These are phyloP conservation scores for Zymoseptoria tritici DNA, from an alignment of 2,329 filamentous ascomycete species.

Conservation along the genomic window DNA sequence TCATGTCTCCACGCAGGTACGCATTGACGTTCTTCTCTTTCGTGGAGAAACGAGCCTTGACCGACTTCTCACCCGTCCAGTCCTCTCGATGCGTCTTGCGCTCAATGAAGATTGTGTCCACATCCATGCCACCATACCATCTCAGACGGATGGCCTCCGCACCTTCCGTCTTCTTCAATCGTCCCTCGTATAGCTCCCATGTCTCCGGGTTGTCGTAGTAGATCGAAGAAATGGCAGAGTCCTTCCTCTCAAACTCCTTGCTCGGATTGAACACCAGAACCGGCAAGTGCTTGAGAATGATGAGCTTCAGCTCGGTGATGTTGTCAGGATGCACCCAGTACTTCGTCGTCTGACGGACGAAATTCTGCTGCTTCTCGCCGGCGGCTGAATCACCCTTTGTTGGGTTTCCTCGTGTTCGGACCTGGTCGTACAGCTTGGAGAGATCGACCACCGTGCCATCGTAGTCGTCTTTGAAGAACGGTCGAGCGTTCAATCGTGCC, in stretches of 20 bases:
- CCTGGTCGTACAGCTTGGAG: constrained; percentile 89
- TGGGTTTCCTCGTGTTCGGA: constrained; percentile 86
- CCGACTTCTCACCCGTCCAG: constrained; percentile 98
- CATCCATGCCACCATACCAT: constrained; percentile 97
- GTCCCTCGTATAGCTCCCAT: constrained; percentile 90
- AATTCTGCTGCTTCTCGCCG: constrained; percentile 87
- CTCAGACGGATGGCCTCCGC: constrained; percentile 92
- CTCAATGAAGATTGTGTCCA: constrained; percentile 91
- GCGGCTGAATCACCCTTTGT: constrained; percentile 86
- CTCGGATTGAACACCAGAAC: constrained; percentile 95
- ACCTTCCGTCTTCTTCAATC: constrained; percentile 94
- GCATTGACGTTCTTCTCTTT: constrained; percentile 98
- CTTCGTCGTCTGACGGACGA: constrained; percentile 94
- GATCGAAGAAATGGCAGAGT: constrained; percentile 94
- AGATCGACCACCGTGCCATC: constrained; percentile 92
- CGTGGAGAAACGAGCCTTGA: constrained; percentile 88
- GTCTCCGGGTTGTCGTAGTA: constrained; percentile 94
- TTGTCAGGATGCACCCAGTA: constrained; percentile 99
- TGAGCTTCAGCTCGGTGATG: constrained; percentile 94
- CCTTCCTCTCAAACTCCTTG: constrained; percentile 87
- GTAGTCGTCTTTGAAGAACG: constrained; percentile 98
- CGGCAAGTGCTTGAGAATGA: constrained; percentile 93
- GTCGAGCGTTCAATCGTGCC: constrained; percentile 85
- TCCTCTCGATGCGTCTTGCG: constrained; percentile 97
- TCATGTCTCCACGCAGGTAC: constrained; percentile 75